Evolutionary conservation across 2,329 filamentous ascomycete genomes (phyloP).

Genomic region (Clonostachys rosea): DNA sequence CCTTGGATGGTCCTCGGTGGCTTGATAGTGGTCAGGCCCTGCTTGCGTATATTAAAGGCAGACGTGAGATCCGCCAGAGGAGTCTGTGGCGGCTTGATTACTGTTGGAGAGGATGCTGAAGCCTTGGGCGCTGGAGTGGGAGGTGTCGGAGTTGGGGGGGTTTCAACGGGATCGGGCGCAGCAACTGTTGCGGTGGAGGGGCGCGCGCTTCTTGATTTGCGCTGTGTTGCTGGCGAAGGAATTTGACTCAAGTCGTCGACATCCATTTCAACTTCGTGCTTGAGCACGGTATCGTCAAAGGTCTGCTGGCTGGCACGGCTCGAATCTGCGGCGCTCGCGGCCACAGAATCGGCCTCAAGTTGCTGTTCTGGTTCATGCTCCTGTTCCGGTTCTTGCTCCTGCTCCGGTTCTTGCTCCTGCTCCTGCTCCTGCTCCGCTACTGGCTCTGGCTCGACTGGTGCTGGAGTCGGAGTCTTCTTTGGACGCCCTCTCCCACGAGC

Average conservation of each 20-base stretch:
- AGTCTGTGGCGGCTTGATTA: conserved; percentile 20
- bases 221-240: conserved; percentile 5
- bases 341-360: background rate
- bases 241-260: conserved; percentile 37
- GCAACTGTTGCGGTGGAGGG: conserved; percentile 32
- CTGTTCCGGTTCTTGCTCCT: conserved; percentile 7
- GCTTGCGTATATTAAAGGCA: conserved; percentile 6
- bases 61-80: conserved; percentile 73
- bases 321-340: conserved; percentile 38
- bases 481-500: conserved; percentile 29
- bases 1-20: conserved; percentile 74
- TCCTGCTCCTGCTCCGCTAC: conserved; percentile 7
- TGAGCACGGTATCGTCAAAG: conserved; percentile 2
- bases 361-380: conserved; percentile 22
- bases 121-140: conserved; percentile 46
- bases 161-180: conserved; percentile 26
- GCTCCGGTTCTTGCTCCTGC: conserved; percentile 7
- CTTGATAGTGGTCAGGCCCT: conserved; percentile 44
- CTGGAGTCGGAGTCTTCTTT: conserved; percentile 31
- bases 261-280: conserved; percentile 12
- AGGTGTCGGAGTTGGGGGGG: conserved; percentile 45
- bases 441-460: conserved; percentile 1
- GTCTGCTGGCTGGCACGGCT: too few relatives aligned
- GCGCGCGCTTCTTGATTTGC: conserved; percentile 15
- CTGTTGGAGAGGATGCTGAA: conserved; percentile 1